Evolutionary conservation across 2,329 filamentous ascomycete species (phyloP).

Genomic region (Endocalyx cinctus): DNA sequence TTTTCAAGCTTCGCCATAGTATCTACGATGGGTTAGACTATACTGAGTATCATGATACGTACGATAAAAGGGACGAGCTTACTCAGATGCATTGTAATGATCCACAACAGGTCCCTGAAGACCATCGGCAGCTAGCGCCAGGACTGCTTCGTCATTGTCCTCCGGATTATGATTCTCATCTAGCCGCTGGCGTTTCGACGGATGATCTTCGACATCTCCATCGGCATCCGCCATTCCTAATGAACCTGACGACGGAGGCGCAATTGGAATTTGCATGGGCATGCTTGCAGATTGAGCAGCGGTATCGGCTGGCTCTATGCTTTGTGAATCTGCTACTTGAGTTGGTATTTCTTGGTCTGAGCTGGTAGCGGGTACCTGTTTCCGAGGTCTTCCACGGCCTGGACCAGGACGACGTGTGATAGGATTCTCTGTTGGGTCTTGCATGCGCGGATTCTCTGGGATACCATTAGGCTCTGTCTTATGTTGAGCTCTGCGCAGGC

Average conservation of each 20-base stretch:
- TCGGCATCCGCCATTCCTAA: conserved; percentile 15
- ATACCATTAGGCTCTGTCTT: conserved; percentile 41
- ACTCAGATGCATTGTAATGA: conserved; percentile 22
- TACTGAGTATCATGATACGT: not conserved
- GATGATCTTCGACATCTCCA: conserved; percentile 21
- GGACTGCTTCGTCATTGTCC: conserved; percentile 22
- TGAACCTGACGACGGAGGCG: conserved; percentile 14
- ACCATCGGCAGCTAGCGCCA: conserved; percentile 23
- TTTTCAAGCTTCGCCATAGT: conserved; percentile 24
- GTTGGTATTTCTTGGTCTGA: conserved; percentile 5
- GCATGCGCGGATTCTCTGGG: conserved; percentile 31
- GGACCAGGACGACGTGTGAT: conserved; percentile 58
- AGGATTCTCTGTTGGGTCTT: conserved; percentile 51
- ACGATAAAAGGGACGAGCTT: conserved; percentile 12
- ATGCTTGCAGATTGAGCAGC: conserved; percentile 6
- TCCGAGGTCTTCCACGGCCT: conserved; percentile 50
- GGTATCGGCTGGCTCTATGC: too few relatives aligned
- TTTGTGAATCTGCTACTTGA: conserved; percentile 5
- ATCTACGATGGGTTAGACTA: conserved; percentile 15
- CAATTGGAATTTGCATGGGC: conserved; percentile 9
- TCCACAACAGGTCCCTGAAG: conserved; percentile 17
- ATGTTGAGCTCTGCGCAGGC: conserved; percentile 50
- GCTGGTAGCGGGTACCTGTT: conserved; percentile 29
- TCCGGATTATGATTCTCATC: conserved; percentile 16
- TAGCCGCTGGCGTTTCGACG: conserved; percentile 26